Evolutionary conservation across 208 protist species (phyloP).

Genomic region (Crithidia acanthocephali): DNA sequence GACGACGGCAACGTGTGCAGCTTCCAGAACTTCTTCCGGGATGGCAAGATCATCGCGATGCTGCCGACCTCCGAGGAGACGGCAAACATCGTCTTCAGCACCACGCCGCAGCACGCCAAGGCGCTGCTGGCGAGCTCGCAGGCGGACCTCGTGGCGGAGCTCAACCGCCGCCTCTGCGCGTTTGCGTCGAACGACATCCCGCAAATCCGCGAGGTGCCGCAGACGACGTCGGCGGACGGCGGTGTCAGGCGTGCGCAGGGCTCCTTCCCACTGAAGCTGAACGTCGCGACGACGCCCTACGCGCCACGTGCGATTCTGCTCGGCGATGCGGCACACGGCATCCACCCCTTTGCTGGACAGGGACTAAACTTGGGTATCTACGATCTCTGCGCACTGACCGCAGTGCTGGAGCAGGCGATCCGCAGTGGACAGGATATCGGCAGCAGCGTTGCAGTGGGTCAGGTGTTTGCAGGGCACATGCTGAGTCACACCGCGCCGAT

Average conservation of each 20-base stretch:
- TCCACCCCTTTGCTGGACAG: conserved; percentile 94
- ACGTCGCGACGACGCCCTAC: conserved; percentile 67
- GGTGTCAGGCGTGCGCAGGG: conserved; percentile 59
- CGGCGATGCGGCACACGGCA: conserved; percentile 90
- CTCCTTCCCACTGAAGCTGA: conserved; percentile 74
- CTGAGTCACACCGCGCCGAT: conserved; percentile 75
- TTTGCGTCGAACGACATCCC: conserved; percentile 83
- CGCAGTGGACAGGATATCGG: conserved; percentile 80
- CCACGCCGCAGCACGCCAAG: conserved; percentile 66
- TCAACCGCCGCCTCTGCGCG: conserved; percentile 65
- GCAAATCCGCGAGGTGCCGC: conserved; percentile 68
- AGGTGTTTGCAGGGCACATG: conserved; percentile 80
- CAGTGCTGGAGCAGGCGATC: conserved; percentile 68
- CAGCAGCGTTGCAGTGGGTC: conserved; percentile 68
- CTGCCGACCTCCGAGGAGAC: conserved; percentile 78
- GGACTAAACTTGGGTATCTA: conserved; percentile 93
- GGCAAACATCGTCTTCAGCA: conserved; percentile 88
- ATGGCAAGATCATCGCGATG: conserved; percentile 85
- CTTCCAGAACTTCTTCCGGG: conserved; percentile 91
- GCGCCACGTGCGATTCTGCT: conserved; percentile 67
- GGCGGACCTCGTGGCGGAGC: conserved; percentile 66
- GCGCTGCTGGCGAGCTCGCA: conserved; percentile 56
- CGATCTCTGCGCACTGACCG: conserved; percentile 77
- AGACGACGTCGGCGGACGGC: conserved; percentile 44
- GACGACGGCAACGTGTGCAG: conserved; percentile 84